Percentiles rank a stretch among this genome's conserved stretches.
These are phyloP conservation scores for Ascoidea asiatica DNA, from an alignment of 805 yeast genomes.

Conservation along the genomic window DNA sequence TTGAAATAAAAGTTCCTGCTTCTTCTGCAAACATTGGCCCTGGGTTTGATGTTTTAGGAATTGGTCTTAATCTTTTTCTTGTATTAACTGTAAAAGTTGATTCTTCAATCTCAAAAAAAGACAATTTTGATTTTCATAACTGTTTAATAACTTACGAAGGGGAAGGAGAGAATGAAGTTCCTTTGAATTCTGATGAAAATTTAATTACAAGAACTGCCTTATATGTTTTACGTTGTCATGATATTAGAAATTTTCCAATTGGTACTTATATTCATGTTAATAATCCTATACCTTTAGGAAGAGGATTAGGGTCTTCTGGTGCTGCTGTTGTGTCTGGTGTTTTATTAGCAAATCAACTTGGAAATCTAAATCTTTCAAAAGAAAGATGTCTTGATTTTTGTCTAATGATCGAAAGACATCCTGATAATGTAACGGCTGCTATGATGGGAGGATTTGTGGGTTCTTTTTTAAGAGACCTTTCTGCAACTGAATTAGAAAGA, in stretches of 20 bases:
- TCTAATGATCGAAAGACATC: constrained; percentile 95
- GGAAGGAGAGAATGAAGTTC: constrained; percentile 74
- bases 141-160: constrained; percentile 61
- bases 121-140: constrained; percentile 46
- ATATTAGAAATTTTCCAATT: constrained; percentile 58
- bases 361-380: constrained; percentile 57
- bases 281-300: constrained; percentile 91
- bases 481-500: constrained; percentile 55
- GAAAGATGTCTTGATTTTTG: constrained; percentile 87
- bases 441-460: constrained; percentile 99
- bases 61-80: constrained; percentile 67
- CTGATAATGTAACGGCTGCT: constrained; percentile 96
- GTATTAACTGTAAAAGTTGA: constrained; percentile 61
- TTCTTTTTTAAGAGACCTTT: constrained; percentile 73
- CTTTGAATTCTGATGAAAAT: constrained; percentile 64
- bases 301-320: constrained; percentile 96
- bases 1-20: constrained; percentile 74
- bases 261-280: constrained; percentile 72
- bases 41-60: constrained; percentile 93
- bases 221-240: constrained; percentile 79
- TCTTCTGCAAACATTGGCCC: constrained; percentile 98
- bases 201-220: constrained; percentile 88
- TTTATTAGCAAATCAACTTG: constrained; percentile 76
- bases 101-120: constrained; percentile 22
- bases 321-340: constrained; percentile 98